phyloP scores from a whole-genome alignment of 352 stramenopile species.

The Pythium guiyangense region DNA sequence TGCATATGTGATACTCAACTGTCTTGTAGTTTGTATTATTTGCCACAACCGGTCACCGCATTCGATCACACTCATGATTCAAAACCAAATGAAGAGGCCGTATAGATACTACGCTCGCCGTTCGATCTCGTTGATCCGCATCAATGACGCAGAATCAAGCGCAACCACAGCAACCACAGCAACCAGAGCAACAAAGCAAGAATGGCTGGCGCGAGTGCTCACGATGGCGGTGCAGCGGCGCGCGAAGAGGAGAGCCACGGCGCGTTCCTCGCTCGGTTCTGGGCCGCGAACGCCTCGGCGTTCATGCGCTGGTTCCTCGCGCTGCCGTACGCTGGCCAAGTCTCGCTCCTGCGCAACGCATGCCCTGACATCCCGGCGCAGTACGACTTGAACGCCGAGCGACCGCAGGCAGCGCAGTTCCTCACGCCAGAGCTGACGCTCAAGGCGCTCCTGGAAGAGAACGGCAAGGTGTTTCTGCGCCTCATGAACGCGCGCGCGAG shows the following conservation, averaged over 20 bases:
- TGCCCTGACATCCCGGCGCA: slow-evolving; percentile 65
- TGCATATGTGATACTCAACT: too few relatives aligned
- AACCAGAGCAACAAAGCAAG: too few relatives aligned
- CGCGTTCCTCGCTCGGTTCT: slow-evolving; percentile 71
- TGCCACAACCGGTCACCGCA: too few relatives aligned
- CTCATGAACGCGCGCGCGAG: slow-evolving; percentile 74
- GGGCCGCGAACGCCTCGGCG: slow-evolving; percentile 54
- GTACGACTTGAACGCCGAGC: slow-evolving; percentile 42
- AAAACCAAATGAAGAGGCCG: too few relatives aligned
- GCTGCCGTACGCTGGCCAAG: slow-evolving; percentile 69
- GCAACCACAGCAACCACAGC: too few relatives aligned
- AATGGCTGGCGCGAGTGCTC: not conserved
- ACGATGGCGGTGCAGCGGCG: not conserved
- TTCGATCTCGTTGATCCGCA: not conserved
- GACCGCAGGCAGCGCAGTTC: slow-evolving; percentile 56
- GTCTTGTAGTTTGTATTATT: too few relatives aligned
- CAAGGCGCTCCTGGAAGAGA: slow-evolving; percentile 69
- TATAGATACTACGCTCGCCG: too few relatives aligned
- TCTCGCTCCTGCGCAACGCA: too few relatives aligned
- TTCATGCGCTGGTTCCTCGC: slow-evolving; percentile 87
- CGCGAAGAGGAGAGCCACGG: slow-evolving; percentile 35
- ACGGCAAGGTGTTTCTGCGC: slow-evolving; percentile 72
- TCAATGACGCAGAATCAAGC: not conserved
- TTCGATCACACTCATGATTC: too few relatives aligned
- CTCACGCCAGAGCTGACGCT: slow-evolving; percentile 71